Percentiles rank a stretch among this genome's conserved stretches.
phyloP scores from a whole-genome alignment of 139 green algal species.

The Haematococcus lacustris region DNA sequence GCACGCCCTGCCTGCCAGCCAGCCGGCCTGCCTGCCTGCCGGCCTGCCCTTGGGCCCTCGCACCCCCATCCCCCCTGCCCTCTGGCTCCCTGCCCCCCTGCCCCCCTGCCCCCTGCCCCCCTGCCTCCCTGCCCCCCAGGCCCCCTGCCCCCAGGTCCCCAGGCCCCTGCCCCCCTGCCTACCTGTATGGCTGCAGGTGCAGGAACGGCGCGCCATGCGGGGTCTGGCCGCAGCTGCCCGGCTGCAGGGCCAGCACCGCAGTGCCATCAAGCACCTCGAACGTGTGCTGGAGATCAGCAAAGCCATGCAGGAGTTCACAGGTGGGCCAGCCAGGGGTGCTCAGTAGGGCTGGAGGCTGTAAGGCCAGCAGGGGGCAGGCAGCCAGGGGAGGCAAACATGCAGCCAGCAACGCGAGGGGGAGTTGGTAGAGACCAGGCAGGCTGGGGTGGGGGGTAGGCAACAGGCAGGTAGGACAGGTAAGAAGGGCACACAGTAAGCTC shows the following conservation, averaged over 20 bases:
- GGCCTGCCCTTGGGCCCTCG: too few relatives aligned
- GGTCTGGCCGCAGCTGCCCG: conserved; percentile 73
- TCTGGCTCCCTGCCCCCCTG: too few relatives aligned
- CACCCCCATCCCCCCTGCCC: too few relatives aligned
- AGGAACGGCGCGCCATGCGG: conserved; percentile 78
- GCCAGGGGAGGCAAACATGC: too few relatives aligned
- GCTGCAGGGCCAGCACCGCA: conserved; percentile 55
- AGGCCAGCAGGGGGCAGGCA: too few relatives aligned
- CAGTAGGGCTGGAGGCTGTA: background rate
- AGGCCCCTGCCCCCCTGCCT: background rate
- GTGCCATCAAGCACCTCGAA: conserved; percentile 80
- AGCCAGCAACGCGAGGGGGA: background rate
- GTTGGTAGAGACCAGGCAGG: background rate
- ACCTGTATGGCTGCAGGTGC: conserved; percentile 30
- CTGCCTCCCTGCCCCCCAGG: background rate
- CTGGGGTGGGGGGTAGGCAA: background rate
- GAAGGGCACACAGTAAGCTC: too few relatives aligned
- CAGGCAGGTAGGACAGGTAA: too few relatives aligned
- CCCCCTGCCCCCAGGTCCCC: background rate
- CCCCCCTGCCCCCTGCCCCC: too few relatives aligned
- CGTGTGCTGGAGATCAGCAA: conserved; percentile 75
- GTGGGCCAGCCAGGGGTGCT: too few relatives aligned
- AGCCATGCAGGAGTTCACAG: conserved; percentile 68
- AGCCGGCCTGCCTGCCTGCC: too few relatives aligned
- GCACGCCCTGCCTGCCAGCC: too few relatives aligned